phyloP scores from a whole-genome alignment of 2,329 filamentous ascomycete species.

The Xylariaceae sp. region DNA sequence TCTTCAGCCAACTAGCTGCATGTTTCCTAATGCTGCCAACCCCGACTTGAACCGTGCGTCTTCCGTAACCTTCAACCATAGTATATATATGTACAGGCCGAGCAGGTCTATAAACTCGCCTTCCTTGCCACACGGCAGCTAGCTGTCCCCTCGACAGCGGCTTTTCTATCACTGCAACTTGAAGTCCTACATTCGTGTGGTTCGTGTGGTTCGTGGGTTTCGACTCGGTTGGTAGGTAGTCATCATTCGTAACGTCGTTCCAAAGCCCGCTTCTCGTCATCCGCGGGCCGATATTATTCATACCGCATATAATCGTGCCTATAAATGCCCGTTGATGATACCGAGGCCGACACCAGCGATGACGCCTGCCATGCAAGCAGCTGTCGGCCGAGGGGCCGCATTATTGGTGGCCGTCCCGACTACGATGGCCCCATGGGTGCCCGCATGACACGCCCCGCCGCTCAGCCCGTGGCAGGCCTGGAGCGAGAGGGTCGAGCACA shows the following conservation, averaged over 20 bases:
- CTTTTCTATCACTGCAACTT: no score
- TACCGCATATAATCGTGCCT: neutral
- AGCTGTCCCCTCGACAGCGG: no score
- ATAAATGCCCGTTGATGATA: slow-evolving; percentile 26
- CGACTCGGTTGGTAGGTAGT: no score
- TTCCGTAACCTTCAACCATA: no score
- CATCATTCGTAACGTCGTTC: slow-evolving; percentile 15
- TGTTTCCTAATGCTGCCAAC: no score
- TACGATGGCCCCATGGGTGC: slow-evolving; percentile 23
- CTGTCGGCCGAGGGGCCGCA: slow-evolving; percentile 24
- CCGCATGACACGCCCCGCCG: slow-evolving; percentile 35
- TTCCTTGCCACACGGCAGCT: no score
- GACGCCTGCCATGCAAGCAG: slow-evolving; percentile 26
- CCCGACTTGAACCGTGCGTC: no score
- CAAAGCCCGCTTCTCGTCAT: neutral
- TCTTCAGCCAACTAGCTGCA: no score
- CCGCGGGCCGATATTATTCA: neutral
- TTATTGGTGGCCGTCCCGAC: slow-evolving; percentile 28
- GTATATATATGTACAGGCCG: no score
- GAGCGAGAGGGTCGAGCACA: slow-evolving; percentile 52
- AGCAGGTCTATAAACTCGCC: no score
- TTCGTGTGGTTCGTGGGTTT: no score
- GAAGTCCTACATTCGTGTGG: no score
- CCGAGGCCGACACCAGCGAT: slow-evolving; percentile 30
- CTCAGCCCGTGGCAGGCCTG: slow-evolving; percentile 44